Base-by-base conservation (phyloP, 31 red algal genomes). In the Porphyra umbilicalis region DNA sequence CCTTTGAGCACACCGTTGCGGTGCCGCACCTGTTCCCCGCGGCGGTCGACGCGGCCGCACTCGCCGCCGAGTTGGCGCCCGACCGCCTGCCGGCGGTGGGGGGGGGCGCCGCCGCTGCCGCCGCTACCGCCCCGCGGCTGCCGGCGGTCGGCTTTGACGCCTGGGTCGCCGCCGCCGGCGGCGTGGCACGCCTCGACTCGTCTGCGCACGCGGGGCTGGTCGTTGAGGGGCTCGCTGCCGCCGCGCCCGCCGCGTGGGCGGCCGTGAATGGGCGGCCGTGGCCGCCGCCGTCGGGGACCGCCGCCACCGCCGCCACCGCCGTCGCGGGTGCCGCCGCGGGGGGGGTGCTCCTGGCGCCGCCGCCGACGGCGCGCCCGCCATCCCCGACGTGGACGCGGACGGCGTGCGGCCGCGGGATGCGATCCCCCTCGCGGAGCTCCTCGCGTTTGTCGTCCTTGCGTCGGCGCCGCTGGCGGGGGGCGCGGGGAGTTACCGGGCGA, bases 71-170 rank as follows among this genome's bases (percentile, higher is more conserved):
- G 25, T 29, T 71, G 18, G 57, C 11, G 14, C 57, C 57, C 57
- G 57, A 71, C 57, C 20, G 57, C 3, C 57, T 71, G 57, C 57
- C 57, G 57, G 4, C 38, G 38, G 7, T 9, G 7, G 38, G 7
- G 7, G 38, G 7, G 7, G 85, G 87, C 10, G 32, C 86, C 31
- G 75, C 82, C 68, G 84, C 92, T 10, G 87, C 81, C 34, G 75
- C 79, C 34, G 35, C 29, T 34, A 57, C 87, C 39, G 77, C 76
- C 76, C 81, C 85, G 29, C 33, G 6, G 29, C 57, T 85, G 35
- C 92, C 92, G 6, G 88, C 92, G 35, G 92, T 94, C 32, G 82
- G 87, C 37, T 90, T 90, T 36, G 87, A 89, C 77, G 88, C 87
- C 10, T 94, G 87, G 87, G 84, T 90, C 6, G 92, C 88, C 2